phyloP scores from a whole-genome alignment of 495 filamentous ascomycete species.

The Aspergillus cristatus region DNA sequence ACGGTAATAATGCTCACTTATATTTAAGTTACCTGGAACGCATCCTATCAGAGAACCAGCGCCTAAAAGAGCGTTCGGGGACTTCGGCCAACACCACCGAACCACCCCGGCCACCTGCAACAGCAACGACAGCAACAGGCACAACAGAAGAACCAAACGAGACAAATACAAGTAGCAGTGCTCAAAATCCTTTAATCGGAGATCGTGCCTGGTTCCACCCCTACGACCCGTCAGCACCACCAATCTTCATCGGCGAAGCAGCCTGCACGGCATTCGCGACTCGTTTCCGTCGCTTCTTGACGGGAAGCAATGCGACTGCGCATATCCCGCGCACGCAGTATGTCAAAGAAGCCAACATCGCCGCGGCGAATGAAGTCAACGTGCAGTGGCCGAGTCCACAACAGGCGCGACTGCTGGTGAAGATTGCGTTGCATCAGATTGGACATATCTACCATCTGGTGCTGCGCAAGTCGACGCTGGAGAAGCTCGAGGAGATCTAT shows the following conservation, averaged over 20 bases:
- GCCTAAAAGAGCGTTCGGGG: conserved; percentile 27
- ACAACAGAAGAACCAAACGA: conserved; percentile 20
- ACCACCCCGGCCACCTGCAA: conserved; percentile 6
- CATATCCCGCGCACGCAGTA: conserved; percentile 36
- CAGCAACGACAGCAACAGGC: conserved; percentile 9
- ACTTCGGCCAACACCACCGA: conserved; percentile 25
- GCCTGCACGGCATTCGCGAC: conserved; percentile 41
- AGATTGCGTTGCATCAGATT: conserved; percentile 34
- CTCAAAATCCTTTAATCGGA: conserved; percentile 27
- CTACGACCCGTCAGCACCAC: conserved; percentile 34
- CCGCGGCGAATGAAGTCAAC: conserved; percentile 21
- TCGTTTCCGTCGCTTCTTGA: conserved; percentile 33
- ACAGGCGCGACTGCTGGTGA: conserved; percentile 32
- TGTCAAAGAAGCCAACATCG: conserved; percentile 28
- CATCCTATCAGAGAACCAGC: conserved; percentile 28
- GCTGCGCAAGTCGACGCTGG: conserved; percentile 32
- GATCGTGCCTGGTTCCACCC: conserved; percentile 37
- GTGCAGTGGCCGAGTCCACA: conserved; percentile 32
- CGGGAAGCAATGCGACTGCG: conserved; percentile 25
- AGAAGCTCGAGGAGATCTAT: conserved; percentile 37
- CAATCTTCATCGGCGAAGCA: conserved; percentile 37
- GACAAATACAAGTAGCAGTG: conserved; percentile 21
- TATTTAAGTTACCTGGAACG: conserved; percentile 22
- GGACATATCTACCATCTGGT: conserved; percentile 33
- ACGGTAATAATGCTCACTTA: too few species aligned